Percentiles rank a stretch among this genome's conserved stretches.
Conservation (phyloP, 139 green algal genomes). For the Tetraselmis striata region DNA sequence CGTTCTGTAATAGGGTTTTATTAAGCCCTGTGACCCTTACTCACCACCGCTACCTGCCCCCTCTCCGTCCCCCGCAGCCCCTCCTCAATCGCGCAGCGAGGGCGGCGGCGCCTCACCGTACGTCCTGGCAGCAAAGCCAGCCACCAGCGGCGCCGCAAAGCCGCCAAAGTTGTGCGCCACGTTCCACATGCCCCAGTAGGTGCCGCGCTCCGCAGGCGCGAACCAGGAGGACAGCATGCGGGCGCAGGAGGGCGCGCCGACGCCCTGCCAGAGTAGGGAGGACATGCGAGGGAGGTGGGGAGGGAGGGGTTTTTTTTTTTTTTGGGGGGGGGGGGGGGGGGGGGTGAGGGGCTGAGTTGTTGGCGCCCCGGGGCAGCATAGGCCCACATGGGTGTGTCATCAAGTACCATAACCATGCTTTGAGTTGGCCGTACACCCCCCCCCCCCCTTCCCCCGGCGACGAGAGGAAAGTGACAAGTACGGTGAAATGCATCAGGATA, state of each 20-base stretch:
- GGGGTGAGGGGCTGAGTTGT: no score
- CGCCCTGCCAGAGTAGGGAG: background rate
- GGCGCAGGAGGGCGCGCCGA: background rate
- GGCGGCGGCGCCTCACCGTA: slow-evolving; percentile 29
- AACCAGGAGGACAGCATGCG: slow-evolving; percentile 1
- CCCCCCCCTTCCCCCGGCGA: no score
- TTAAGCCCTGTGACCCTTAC: no score
- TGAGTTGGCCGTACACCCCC: no score
- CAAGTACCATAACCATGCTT: no score
- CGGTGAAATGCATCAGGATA: no score
- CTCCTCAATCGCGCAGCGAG: background rate
- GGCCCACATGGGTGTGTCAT: no score
- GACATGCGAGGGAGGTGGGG: background rate
- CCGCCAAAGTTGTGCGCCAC: slow-evolving; percentile 9
- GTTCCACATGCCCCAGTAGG: slow-evolving; percentile 69
- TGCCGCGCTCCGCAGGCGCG: slow-evolving; percentile 24
- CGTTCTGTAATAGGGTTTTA: no score
- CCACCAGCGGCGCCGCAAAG: slow-evolving; percentile 4
- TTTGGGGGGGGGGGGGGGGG: no score
- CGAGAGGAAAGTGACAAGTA: no score
- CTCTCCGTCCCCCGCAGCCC: background rate
- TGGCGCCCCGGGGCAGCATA: no score
- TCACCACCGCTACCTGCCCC: background rate
- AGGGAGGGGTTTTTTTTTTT: no score
- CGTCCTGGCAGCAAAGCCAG: slow-evolving; percentile 10